Percentiles rank a stretch among this genome's conserved stretches.
phyloP scores from a whole-genome alignment of 129 eudicot genomes.

The Tagetes erecta region DNA sequence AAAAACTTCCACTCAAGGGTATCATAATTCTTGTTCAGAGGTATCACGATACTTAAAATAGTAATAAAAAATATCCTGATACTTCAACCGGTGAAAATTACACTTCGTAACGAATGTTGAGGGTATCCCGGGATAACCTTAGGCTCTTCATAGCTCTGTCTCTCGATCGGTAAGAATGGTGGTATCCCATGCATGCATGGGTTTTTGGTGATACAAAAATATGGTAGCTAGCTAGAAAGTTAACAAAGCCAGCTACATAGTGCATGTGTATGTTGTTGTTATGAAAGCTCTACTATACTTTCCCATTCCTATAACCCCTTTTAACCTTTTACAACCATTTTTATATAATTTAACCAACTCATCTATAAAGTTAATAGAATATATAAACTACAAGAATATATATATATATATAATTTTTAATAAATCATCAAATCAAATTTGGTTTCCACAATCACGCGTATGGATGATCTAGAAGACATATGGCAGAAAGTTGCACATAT shows the following conservation, averaged over 20 bases:
- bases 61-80: too few species aligned
- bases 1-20: too few species aligned
- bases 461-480: slow-evolving; percentile 1
- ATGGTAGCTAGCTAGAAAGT: slow-evolving; percentile 39
- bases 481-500: not conserved
- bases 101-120: too few species aligned
- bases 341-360: not conserved
- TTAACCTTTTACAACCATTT: slow-evolving; percentile 9
- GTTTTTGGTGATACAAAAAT: slow-evolving; percentile 28
- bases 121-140: too few species aligned
- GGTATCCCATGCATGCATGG: slow-evolving; percentile 37
- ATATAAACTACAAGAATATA: too few species aligned
- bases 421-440: not conserved
- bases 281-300: slow-evolving; percentile 29
- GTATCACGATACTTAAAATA: too few species aligned
- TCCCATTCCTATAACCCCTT: slow-evolving; percentile 15
- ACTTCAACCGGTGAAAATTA: too few species aligned
- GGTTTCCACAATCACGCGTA: slow-evolving; percentile 2
- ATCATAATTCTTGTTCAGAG: too few species aligned
- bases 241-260: slow-evolving; percentile 35
- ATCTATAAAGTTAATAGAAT: not conserved
- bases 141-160: too few species aligned
- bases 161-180: slow-evolving; percentile 12
- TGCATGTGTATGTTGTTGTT: slow-evolving; percentile 26
- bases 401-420: too few species aligned